phyloP scores from a whole-genome alignment of 1,284 basidiomycete genomes.

The Marasmius tenuissimus region DNA sequence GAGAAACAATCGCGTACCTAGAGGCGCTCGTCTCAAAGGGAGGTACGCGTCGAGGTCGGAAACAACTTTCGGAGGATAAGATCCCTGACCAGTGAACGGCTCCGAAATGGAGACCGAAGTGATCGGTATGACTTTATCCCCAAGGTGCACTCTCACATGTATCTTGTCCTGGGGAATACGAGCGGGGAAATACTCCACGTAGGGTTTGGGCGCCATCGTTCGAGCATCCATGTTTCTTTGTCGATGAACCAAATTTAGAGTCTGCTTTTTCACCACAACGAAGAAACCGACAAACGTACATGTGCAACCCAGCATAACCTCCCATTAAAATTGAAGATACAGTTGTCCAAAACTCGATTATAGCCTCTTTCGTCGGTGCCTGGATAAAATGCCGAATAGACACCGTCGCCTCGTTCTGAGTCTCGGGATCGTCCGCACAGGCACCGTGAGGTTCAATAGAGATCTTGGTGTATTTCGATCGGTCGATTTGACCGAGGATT shows the following conservation, averaged over 20 bases:
- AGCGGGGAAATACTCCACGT: slow-evolving; percentile 9
- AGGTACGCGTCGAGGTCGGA: slow-evolving; percentile 6
- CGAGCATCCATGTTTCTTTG: slow-evolving; percentile 8
- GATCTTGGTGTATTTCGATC: slow-evolving; percentile 8
- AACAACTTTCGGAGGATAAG: slow-evolving; percentile 5
- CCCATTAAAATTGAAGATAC: neutral
- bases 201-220: slow-evolving; percentile 7
- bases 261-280: neutral
- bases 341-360: slow-evolving; percentile 6
- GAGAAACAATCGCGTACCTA: slow-evolving; percentile 1
- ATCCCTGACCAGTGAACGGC: slow-evolving; percentile 7
- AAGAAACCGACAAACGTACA: neutral
- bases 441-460: slow-evolving; percentile 12
- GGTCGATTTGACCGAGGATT: slow-evolving; percentile 12
- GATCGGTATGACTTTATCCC: slow-evolving; percentile 2
- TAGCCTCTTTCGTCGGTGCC: slow-evolving; percentile 7
- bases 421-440: slow-evolving; percentile 2
- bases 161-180: slow-evolving; percentile 5
- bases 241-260: neutral
- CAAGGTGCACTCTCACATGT: slow-evolving; percentile 7
- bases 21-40: slow-evolving; percentile 17
- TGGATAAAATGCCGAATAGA: slow-evolving; percentile 12
- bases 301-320: neutral
- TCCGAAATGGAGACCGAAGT: slow-evolving; percentile 13
- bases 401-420: slow-evolving; percentile 10